Evolutionary conservation across 306 rosid genomes (phyloP).

Genomic region (Begonia fuchsioides): DNA sequence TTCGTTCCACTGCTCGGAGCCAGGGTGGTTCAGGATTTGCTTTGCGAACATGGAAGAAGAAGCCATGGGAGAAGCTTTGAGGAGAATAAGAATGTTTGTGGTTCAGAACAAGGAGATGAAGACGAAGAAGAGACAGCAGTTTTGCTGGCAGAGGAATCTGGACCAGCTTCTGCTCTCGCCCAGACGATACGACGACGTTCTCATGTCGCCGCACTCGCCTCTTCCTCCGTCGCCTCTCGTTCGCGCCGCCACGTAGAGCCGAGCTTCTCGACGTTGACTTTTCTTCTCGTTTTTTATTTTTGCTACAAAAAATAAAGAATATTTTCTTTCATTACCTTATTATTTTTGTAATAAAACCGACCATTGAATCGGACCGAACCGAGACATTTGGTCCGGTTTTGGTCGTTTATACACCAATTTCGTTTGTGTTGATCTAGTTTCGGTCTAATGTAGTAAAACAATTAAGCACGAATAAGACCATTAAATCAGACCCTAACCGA

Average conservation of each 20-base stretch:
- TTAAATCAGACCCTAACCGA: too few species aligned
- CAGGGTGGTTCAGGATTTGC: conserved; percentile 83
- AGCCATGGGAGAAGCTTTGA: conserved; percentile 39
- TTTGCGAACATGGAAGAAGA: conserved; percentile 72
- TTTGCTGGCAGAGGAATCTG: conserved; percentile 27
- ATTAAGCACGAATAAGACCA: too few species aligned
- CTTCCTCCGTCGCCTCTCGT: conserved; percentile 57
- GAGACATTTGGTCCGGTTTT: too few species aligned
- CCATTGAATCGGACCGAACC: too few species aligned
- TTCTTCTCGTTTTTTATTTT: too few species aligned
- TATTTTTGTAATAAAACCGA: too few species aligned
- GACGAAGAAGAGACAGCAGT: conserved; percentile 23
- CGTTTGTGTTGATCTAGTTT: too few species aligned
- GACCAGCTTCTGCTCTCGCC: conserved; percentile 26
- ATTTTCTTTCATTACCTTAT: too few species aligned
- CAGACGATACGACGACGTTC: conserved; percentile 33
- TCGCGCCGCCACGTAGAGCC: conserved; percentile 25
- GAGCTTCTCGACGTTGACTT: too few species aligned
- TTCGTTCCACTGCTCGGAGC: conserved; percentile 64
- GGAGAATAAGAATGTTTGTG: conserved; percentile 34
- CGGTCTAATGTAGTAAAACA: too few species aligned
- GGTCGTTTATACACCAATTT: too few species aligned
- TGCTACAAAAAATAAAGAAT: too few species aligned
- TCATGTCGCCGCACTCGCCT: conserved; percentile 61
- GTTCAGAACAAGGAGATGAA: conserved; percentile 18